Conservation (phyloP, 2,329 filamentous ascomycete species). For the Calcarisporium arbuscula region DNA sequence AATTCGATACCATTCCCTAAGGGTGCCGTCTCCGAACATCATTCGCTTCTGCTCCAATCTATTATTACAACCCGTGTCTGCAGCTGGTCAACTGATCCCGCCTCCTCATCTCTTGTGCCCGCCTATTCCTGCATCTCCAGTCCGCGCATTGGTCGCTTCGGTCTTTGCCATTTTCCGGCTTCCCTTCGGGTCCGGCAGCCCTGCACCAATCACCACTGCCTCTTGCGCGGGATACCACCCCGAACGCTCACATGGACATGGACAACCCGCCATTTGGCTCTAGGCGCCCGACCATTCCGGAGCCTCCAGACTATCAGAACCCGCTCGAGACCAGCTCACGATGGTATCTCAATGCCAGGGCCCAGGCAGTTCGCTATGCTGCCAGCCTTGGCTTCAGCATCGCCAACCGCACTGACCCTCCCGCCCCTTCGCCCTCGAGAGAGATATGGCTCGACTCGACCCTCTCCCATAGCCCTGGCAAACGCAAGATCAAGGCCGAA, state of each 20-base stretch:
- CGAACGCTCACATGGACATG: conserved; percentile 16
- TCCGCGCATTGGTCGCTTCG: too few relatives aligned
- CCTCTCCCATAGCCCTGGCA: conserved; percentile 27
- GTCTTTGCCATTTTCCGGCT: too few relatives aligned
- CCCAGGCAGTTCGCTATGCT: conserved; percentile 36
- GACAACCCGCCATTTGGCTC: conserved; percentile 18
- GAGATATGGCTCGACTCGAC: conserved; percentile 38
- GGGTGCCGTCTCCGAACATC: too few relatives aligned
- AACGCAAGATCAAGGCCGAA: conserved; percentile 39
- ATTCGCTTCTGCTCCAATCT: too few relatives aligned
- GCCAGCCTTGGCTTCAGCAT: conserved; percentile 37
- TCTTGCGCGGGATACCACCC: background rate
- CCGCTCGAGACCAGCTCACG: conserved; percentile 36
- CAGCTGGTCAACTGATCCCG: too few relatives aligned
- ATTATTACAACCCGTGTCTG: too few relatives aligned
- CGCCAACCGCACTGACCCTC: conserved; percentile 33
- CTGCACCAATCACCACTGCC: too few relatives aligned
- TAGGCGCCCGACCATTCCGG: conserved; percentile 22
- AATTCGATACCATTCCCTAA: too few relatives aligned
- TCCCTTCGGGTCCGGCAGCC: too few relatives aligned
- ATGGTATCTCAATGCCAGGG: conserved; percentile 36
- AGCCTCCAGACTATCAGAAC: conserved; percentile 34
- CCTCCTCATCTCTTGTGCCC: too few relatives aligned
- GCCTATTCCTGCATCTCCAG: too few relatives aligned
- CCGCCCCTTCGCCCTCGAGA: conserved; percentile 29